phyloP scores from a whole-genome alignment of 2,329 filamentous ascomycete species.

The Hypomyces rosellus region DNA sequence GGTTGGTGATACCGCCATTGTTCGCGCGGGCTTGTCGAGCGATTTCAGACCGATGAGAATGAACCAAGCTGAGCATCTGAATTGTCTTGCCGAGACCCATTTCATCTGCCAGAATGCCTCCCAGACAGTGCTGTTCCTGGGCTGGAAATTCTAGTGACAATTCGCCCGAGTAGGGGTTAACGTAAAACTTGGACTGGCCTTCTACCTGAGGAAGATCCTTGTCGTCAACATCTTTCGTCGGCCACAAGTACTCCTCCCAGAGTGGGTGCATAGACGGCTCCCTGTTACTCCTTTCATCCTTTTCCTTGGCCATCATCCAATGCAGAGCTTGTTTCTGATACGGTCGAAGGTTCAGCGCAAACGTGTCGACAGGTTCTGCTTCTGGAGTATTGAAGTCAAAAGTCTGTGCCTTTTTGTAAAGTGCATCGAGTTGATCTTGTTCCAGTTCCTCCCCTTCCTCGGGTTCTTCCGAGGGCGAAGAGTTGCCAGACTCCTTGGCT shows the following conservation, averaged over 20 bases:
- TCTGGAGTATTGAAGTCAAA: slow-evolving; percentile 93
- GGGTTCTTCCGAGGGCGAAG: slow-evolving; percentile 57
- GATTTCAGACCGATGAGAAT: slow-evolving; percentile 65
- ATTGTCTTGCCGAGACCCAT: slow-evolving; percentile 99
- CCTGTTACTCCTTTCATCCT: slow-evolving; percentile 62
- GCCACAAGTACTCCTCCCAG: slow-evolving; percentile 96
- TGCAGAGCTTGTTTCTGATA: slow-evolving; percentile 94
- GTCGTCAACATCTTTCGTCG: slow-evolving; percentile 79
- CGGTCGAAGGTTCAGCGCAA: slow-evolving; percentile 75
- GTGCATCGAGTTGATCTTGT: slow-evolving; percentile 85
- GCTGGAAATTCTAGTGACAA: slow-evolving; percentile 84
- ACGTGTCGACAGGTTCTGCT: slow-evolving; percentile 74
- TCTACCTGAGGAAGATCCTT: slow-evolving; percentile 61
- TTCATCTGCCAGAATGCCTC: slow-evolving; percentile 89
- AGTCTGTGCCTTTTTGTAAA: slow-evolving; percentile 94
- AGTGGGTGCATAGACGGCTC: slow-evolving; percentile 89
- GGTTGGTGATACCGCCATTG: slow-evolving; percentile 29
- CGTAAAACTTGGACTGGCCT: slow-evolving; percentile 72
- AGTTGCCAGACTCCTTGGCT: slow-evolving; percentile 29
- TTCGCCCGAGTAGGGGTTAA: slow-evolving; percentile 96
- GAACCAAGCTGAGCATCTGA: slow-evolving; percentile 92
- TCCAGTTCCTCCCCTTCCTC: slow-evolving; percentile 90
- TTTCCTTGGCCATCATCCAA: slow-evolving; percentile 96
- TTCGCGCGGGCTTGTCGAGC: slow-evolving; percentile 33
- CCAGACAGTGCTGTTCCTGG: slow-evolving; percentile 90